These are phyloP conservation scores for Tulasnella sp. DNA, from an alignment of 768 basidiomycete species.

Conservation along the genomic window DNA sequence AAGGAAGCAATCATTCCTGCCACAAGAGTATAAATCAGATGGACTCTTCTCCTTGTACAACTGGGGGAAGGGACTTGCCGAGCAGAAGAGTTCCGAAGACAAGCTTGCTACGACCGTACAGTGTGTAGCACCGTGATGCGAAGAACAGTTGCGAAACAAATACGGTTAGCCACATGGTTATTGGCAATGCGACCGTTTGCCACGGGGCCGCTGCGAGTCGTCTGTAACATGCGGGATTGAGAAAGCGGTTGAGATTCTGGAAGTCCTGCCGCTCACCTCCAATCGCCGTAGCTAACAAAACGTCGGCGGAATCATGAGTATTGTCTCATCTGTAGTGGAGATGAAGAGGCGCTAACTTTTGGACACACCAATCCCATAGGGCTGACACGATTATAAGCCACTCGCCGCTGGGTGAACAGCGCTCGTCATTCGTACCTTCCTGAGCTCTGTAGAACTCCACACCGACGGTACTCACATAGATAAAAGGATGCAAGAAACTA, in stretches of 20 bases:
- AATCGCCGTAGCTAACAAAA: neutral
- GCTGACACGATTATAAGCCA: neutral
- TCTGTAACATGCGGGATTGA: neutral
- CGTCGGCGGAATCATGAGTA: neutral
- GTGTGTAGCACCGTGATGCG: neutral
- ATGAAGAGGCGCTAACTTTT: neutral
- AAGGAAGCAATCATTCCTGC: neutral
- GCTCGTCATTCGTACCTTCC: neutral
- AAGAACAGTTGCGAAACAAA: neutral
- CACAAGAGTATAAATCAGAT: neutral
- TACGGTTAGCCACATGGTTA: neutral
- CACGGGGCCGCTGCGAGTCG: neutral
- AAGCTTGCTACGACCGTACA: neutral
- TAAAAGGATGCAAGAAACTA: neutral
- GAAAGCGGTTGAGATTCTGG: no score
- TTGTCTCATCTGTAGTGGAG: neutral
- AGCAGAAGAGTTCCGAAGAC: neutral
- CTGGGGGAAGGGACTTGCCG: neutral
- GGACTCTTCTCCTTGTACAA: neutral
- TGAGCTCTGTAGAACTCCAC: neutral
- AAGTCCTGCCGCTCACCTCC: neutral
- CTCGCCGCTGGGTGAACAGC: neutral
- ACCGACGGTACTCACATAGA: neutral
- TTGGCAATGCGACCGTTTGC: neutral
- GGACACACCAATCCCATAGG: neutral